Evolutionary conservation across 2,329 filamentous ascomycete species (phyloP).

Genomic region (Colletotrichum sp.): DNA sequence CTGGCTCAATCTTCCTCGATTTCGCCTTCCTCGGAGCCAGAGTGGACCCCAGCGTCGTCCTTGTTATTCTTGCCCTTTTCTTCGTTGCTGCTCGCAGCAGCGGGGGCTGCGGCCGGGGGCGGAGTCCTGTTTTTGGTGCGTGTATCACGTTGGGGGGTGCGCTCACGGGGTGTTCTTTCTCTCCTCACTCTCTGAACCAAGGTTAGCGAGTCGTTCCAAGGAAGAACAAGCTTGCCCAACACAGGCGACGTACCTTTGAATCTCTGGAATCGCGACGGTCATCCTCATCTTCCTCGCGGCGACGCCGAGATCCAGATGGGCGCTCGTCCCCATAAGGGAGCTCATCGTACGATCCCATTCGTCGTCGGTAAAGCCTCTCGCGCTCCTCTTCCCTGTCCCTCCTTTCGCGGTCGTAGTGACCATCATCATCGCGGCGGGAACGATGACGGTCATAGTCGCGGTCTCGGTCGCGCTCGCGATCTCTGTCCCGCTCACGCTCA

Average conservation of each 20-base stretch:
- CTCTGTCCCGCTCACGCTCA: constrained; percentile 31
- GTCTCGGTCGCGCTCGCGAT: constrained; percentile 35
- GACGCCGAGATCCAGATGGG: constrained; percentile 70
- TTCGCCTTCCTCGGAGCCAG: constrained; percentile 96
- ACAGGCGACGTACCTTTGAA: constrained; percentile 60
- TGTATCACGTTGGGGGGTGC: constrained; percentile 62
- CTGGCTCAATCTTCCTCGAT: constrained; percentile 78
- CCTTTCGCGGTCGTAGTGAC: constrained; percentile 84
- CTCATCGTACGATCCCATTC: constrained; percentile 81
- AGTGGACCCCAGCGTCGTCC: constrained; percentile 71
- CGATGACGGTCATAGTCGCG: constrained; percentile 57
- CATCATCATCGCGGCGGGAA: constrained; percentile 65
- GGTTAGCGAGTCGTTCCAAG: constrained; percentile 29
- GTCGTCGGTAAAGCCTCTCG: constrained; percentile 85
- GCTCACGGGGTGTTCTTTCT: constrained; percentile 64
- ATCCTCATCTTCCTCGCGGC: constrained; percentile 79
- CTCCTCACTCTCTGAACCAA: constrained; percentile 59
- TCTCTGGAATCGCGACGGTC: constrained; percentile 71
- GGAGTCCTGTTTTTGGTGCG: constrained; percentile 64
- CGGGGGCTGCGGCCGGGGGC: constrained; percentile 34
- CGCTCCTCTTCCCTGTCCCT: constrained; percentile 89
- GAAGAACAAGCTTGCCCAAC: not conserved
- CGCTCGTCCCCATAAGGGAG: constrained; percentile 87
- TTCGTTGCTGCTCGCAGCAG: constrained; percentile 7
- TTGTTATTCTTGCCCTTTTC: constrained; percentile 32